Percentiles rank a stretch among this genome's conserved stretches.
Evolutionary conservation across 345 rosid species (phyloP).

Genomic region (Lagerstroemia speciosa): DNA sequence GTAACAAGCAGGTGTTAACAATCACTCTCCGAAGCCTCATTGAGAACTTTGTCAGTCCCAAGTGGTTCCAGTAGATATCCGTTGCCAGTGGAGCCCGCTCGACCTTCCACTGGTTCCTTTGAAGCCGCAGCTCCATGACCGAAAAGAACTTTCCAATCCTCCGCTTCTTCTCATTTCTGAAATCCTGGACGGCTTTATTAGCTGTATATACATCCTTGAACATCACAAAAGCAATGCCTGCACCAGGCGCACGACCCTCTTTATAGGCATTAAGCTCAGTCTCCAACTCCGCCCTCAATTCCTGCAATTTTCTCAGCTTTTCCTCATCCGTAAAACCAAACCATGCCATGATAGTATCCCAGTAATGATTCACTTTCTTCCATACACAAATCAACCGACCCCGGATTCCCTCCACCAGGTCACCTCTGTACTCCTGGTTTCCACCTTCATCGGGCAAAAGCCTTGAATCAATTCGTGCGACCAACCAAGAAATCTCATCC

Average conservation of each 20-base stretch:
- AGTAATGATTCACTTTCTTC: conserved; percentile 23
- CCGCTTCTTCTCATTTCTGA: conserved; percentile 64
- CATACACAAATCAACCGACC: conserved; percentile 19
- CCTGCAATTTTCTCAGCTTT: conserved; percentile 65
- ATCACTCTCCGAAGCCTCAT: conserved; percentile 56
- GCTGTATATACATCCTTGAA: conserved; percentile 92
- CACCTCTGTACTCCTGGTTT: conserved; percentile 18
- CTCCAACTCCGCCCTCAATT: conserved; percentile 66
- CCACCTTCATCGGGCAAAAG: conserved; percentile 50
- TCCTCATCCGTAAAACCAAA: conserved; percentile 36
- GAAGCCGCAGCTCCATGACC: conserved; percentile 67
- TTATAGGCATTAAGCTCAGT: conserved; percentile 56
- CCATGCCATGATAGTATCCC: conserved; percentile 20
- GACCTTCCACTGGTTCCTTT: conserved; percentile 97
- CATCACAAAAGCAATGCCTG: conserved; percentile 89
- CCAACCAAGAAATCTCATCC: conserved; percentile 88
- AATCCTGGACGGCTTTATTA: conserved; percentile 90
- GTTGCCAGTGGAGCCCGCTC: conserved; percentile 93
- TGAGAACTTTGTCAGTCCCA: conserved; percentile 76
- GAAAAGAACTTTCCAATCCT: conserved; percentile 83
- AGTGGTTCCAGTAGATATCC: conserved; percentile 93
- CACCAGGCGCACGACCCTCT: conserved; percentile 73
- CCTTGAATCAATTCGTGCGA: conserved; percentile 70
- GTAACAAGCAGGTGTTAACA: conserved; percentile 73
- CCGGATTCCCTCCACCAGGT: conserved; percentile 18